Evolutionary conservation across 805 yeast genomes (phyloP).

Genomic region (Ogataea degrootiae): DNA sequence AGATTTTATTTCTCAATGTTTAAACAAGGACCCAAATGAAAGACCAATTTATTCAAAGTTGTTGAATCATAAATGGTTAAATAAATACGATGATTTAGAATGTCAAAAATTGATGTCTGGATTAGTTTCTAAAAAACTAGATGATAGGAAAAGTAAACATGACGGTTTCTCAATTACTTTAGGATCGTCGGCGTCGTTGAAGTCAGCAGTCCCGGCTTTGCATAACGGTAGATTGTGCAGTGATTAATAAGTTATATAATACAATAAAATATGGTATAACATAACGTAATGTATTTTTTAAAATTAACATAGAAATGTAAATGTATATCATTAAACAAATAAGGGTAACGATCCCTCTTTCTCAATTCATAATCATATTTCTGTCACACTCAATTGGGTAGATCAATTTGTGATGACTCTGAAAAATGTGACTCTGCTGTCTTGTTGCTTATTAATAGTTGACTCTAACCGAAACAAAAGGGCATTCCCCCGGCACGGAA

Average conservation of each 20-base stretch:
- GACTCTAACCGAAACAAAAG: too few species aligned
- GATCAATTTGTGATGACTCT: too few species aligned
- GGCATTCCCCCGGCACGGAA: too few species aligned
- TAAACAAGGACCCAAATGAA: constrained; percentile 72
- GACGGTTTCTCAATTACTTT: constrained; percentile 13
- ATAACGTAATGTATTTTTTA: too few species aligned
- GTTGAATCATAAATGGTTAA: constrained; percentile 80
- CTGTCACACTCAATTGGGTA: too few species aligned
- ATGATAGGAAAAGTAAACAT: constrained; percentile 28
- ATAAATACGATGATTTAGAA: constrained; percentile 38
- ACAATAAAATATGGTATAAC: too few species aligned
- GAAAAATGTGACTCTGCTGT: too few species aligned
- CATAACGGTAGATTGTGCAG: constrained; percentile 12
- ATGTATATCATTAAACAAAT: too few species aligned
- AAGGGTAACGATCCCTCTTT: too few species aligned
- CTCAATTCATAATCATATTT: too few species aligned
- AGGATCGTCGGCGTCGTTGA: not conserved
- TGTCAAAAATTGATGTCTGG: constrained; percentile 24
- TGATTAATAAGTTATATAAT: not conserved
- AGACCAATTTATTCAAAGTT: constrained; percentile 80
- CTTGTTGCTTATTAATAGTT: too few species aligned
- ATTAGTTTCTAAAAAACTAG: constrained; percentile 33
- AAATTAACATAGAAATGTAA: too few species aligned
- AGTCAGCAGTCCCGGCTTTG: constrained; percentile 16
- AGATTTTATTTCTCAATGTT: constrained; percentile 70